Conservation (phyloP, 2,329 filamentous ascomycete genomes). For the Colletotrichum spinosum region DNA sequence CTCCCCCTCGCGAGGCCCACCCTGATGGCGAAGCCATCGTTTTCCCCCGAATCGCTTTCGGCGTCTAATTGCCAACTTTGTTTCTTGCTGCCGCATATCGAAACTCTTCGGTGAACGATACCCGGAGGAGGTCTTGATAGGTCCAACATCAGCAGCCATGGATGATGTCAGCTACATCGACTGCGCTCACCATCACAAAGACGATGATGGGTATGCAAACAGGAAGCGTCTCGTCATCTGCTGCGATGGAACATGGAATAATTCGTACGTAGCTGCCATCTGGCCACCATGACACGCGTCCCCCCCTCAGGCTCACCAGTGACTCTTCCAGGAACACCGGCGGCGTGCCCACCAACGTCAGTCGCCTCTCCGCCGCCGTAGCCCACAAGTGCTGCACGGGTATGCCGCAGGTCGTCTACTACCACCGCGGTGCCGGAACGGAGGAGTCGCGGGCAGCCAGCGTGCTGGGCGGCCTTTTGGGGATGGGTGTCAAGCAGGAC, state of each 20-base stretch:
- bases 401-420: constrained; percentile 50
- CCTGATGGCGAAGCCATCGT: too few species aligned
- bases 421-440: constrained; percentile 50
- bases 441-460: constrained; percentile 39
- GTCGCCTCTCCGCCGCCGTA: constrained; percentile 47
- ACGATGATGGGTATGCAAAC: constrained; percentile 13
- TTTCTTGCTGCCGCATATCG: too few species aligned
- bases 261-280: constrained; percentile 32
- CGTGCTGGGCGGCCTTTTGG: constrained; percentile 41
- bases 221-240: constrained; percentile 46
- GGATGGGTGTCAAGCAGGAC: constrained; percentile 42
- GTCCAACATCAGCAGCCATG: not conserved
- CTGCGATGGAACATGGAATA: constrained; percentile 52
- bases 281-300: too few species aligned
- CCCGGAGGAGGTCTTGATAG: too few species aligned
- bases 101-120: too few species aligned
- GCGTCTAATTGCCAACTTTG: too few species aligned
- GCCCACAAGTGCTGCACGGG: constrained; percentile 43
- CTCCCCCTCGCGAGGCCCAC: too few species aligned
- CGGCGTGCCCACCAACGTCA: constrained; percentile 46
- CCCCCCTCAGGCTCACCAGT: not conserved
- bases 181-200: not conserved
- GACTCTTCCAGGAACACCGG: not conserved
- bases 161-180: constrained; percentile 7
- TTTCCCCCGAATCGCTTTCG: too few species aligned